Conservation (phyloP, 768 basidiomycete species). For the Phaffia australis region DNA sequence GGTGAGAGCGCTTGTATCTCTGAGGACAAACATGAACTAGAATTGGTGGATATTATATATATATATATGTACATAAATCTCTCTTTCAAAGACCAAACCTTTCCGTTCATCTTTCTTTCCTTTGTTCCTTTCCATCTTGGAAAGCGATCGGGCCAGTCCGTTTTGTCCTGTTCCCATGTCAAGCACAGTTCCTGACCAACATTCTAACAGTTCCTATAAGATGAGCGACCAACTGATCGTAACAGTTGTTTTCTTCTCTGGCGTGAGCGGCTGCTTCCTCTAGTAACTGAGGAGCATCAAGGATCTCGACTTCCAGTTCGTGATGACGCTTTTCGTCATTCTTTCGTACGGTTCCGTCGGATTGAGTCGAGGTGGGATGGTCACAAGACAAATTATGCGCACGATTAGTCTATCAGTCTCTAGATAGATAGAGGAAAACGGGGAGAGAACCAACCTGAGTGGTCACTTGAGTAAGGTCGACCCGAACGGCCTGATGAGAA, state of each 20-base stretch:
- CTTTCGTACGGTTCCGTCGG: not conserved
- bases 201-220: slow-evolving; percentile 90
- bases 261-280: slow-evolving; percentile 57
- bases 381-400: not conserved
- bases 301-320: slow-evolving; percentile 79
- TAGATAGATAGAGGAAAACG: not conserved
- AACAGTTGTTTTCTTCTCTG: slow-evolving; percentile 55
- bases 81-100: no score
- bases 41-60: no score
- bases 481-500: slow-evolving; percentile 78
- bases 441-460: slow-evolving; percentile 40
- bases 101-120: no score
- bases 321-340: slow-evolving; percentile 42
- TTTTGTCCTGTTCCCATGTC: no score
- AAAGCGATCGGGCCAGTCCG: no score
- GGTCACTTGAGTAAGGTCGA: slow-evolving; percentile 87
- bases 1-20: no score
- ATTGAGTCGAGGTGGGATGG: not conserved
- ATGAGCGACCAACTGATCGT: slow-evolving; percentile 82
- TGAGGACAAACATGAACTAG: no score
- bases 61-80: no score
- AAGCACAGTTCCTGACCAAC: slow-evolving; percentile 60
- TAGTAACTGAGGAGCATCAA: slow-evolving; percentile 59
- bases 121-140: no score
- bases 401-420: no score